Base-by-base conservation (phyloP, 169 alveolate genomes). In the Plasmodium ovale region DNA sequence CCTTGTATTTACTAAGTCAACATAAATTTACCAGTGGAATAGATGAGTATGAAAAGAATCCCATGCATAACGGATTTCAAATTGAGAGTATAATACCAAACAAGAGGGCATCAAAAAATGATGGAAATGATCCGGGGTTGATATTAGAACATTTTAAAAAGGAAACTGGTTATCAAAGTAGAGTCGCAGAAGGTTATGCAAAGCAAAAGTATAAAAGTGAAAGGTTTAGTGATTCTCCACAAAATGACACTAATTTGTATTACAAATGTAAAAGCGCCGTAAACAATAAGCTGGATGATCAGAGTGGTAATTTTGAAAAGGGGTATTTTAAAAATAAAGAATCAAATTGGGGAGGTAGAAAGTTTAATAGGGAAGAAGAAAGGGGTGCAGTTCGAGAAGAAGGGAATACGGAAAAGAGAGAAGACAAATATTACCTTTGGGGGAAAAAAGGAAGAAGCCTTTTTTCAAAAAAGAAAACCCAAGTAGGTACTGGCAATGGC, bases 291-390 rank as follows among this genome's bases (percentile, higher is more conserved):
- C n/a, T 16, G 25, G 33, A 77, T 19, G 16, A 54, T 25, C 77
- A 27, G 16, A 33, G 16, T 14, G 64, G 67, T 19, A 27, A 9
- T 67, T 60, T 19, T 35, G 58, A 77, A 19, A 77, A 59, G 14
- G 54, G 72, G 33, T 67, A 77, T 53, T 60, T 60, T 58, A 6
- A 60, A 77, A 53, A 53, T 35, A 53, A 16, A 35, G 39, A 39
- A 31, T 14, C 31, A 27, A n/a, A 19, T 67, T 59, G 44, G 88
- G 44, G 31, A 23, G 29, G 37, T 16, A 16, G 62, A 51, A 62
- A 42, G 37, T 60, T 42, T 29, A 60, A 44, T 33, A 37, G 29
- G 12, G 29, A 23, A 16, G 54, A 64, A 27, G 47, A 47, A 27
- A 29, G 16, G 7, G 42, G 7, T 14, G 42, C 1, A 23, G n/a